Base-by-base conservation (phyloP, 306 rosid genomes). In the Trifolium repens region DNA sequence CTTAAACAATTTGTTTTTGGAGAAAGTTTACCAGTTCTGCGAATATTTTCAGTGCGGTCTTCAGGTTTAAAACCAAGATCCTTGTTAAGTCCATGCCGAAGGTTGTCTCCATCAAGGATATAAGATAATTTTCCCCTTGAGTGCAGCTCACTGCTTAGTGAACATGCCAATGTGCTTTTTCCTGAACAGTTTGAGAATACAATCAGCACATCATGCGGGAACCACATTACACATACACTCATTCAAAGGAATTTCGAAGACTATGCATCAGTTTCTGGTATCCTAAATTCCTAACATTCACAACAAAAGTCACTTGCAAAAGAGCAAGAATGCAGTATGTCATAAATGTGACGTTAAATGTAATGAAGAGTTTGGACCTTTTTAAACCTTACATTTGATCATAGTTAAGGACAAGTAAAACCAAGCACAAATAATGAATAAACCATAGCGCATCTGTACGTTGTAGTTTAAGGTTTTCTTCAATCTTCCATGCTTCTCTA, bases 21-120 rank as follows among this genome's bases (percentile, higher is more conserved):
- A 75, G 44, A 63, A 82, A 59, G 75, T 87, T 71, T 58, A 92
- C 96, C 96, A 84, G 91, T 89, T 87, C 97, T 90, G 69, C 96
- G 93, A 46, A 90, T 90, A 72, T 92, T 92, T 85, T 90, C 96
- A 78, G 88, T 63, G 40, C 97, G 93, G 65, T 90, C 93, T 85
- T 90, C 91, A 35, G 87, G 82, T 78, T 84, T 87, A 70, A 92
- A 92, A 75, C 93, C 79, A 68, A 92, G 96, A 80, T 90, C 87
- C 77, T 85, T 88, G 81, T 88, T 92, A 64, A 92, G 81, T 78
- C 97, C 96, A 85, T 92, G 93, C 65, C 97, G 87, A 78, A 92
- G 91, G 78, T 92, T 90, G 81, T 92, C 97, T 70, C 97, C 97
- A 74, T 92, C 97, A 75, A 92, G 97, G 66, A 89, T 77, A 75